Evolutionary conservation across 2,329 filamentous ascomycete genomes (phyloP), one percentile per base, ranked within the genome.

Genomic region (Fusarium pseudocircinatum): DNA sequence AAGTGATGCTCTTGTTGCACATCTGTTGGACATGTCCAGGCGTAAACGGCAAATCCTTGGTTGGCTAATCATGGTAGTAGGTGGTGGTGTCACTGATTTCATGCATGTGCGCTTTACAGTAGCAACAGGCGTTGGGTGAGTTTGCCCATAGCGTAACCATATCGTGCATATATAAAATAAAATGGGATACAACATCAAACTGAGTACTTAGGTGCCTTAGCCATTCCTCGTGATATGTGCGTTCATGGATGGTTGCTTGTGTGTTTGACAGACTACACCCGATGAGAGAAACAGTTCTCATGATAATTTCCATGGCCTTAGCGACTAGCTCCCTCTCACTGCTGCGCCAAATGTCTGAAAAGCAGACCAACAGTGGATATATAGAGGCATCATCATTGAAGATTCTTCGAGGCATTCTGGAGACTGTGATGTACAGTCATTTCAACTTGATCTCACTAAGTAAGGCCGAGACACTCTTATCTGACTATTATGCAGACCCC

Each of bases 401-500:
- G 15, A 22, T 16, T 30, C 20, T 8, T 37, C 52, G 16, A 52
- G 47, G n/a, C n/a, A 36, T 36, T 34, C 30, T 22, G 28, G 30
- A 59, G 26, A 10, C 20, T 15, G 26, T 50, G 50, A 28, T 28
- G 18, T 22, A 53, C 50, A n/a, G 34, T 14, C 22, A 59, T 30
- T 30, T 28, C 32, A 37, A 52, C 34, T 53, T 28, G 12, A 28
- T 28, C 50, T 39, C 34, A 53, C 34, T 18, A 16, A 54, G 20
- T 18, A 16, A 54, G 36, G 24, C 24, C n/a, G 39, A 52, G 46
- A 58, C 39, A 26, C 32, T 34, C n/a, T 42, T 61, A 46, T 67
- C 66, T 34, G 34, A 47, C 22, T 32, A 34, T 22, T 53, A 39
- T 26, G 34, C 13, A 46, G 63, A 53, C 72, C 47, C 69, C 65